These are phyloP conservation scores for Salix caprea DNA, from an alignment of 345 rosid genomes.

Conservation along the genomic window DNA sequence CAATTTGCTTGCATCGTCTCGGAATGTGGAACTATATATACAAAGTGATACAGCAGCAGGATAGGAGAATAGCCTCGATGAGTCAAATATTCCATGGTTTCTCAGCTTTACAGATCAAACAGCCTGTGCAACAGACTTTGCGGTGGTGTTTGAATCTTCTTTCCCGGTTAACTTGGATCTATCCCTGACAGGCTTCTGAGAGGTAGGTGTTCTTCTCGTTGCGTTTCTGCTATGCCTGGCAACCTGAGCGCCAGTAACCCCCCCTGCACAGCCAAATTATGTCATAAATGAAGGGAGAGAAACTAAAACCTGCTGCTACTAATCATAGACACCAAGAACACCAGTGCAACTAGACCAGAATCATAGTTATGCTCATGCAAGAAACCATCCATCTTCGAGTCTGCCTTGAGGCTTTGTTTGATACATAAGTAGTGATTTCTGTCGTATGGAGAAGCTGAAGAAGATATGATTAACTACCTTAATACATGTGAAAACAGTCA, in stretches of 20 bases:
- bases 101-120: conserved; percentile 11
- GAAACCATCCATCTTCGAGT: not conserved
- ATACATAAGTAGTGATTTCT: not conserved
- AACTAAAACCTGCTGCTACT: not conserved
- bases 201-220: conserved; percentile 30
- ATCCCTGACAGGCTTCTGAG: conserved; percentile 32
- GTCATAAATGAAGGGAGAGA: not conserved
- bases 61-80: not conserved
- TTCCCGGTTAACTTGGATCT: conserved; percentile 31
- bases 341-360: not conserved
- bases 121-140: conserved; percentile 28
- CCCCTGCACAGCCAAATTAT: conserved; percentile 27
- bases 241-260: conserved; percentile 27
- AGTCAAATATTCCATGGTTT: not conserved
- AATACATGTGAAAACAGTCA: not conserved
- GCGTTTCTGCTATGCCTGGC: conserved; percentile 33
- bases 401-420: not conserved
- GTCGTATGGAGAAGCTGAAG: not conserved
- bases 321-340: not conserved
- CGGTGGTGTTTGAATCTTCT: conserved; percentile 28
- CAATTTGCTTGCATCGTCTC: not conserved
- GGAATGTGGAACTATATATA: conserved; percentile 2
- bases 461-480: not conserved
- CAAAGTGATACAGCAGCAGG: not conserved
- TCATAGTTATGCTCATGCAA: not conserved